Conservation (phyloP, 176 grass and related monocot species). For the Hordeum vulgare region MorexV3_pseudomolecules_assembly NC_058524.1:584074744-584075243, state of each 20-base stretch:
- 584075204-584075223: not conserved
- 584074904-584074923: not conserved
- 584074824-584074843: slow-evolving; percentile 72
- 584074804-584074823: slow-evolving; percentile 88
- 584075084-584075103: slow-evolving; percentile 79
- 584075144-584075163: slow-evolving; percentile 46
- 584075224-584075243: not conserved
- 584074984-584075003: slow-evolving; percentile 85
- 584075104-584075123: slow-evolving; percentile 61
- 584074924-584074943: not conserved
- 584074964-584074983: slow-evolving; percentile 77
- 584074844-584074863: slow-evolving; percentile 82
- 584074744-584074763: slow-evolving; percentile 62
- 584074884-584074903: not conserved
- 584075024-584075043: slow-evolving; percentile 66
- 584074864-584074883: not conserved
- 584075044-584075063: slow-evolving; percentile 63
- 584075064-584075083: slow-evolving; percentile 61
- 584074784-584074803: slow-evolving; percentile 92
- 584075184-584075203: not conserved
- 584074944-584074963: slow-evolving; percentile 63
- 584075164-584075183: slow-evolving; percentile 34
- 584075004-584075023: slow-evolving; percentile 82
- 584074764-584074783: slow-evolving; percentile 84
- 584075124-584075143: slow-evolving; percentile 77